These are phyloP conservation scores for Neopestalotiopsis sp. DNA, from an alignment of 2,329 filamentous ascomycete species.

Conservation along the genomic window DNA sequence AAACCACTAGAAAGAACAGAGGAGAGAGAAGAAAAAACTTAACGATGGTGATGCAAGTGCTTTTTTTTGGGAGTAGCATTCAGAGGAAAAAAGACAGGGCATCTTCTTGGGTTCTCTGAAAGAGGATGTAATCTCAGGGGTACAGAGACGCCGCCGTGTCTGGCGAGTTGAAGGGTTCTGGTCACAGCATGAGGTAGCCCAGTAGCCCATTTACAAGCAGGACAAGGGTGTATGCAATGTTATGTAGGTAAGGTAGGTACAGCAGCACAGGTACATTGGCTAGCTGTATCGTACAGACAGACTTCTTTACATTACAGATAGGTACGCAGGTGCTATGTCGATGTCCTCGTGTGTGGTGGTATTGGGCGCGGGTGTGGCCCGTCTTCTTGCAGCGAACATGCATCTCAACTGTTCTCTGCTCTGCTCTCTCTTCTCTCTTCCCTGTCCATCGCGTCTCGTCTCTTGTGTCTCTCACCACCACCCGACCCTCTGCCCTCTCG, in stretches of 20 bases:
- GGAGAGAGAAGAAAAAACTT: neutral
- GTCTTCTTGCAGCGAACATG: neutral
- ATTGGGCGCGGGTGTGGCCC: neutral
- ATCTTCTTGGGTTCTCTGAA: neutral
- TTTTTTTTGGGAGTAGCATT: neutral
- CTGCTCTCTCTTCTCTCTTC: neutral
- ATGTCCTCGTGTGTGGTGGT: neutral
- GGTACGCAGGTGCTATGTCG: too few relatives aligned
- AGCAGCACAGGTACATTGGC: neutral
- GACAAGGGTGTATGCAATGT: neutral
- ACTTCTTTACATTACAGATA: neutral
- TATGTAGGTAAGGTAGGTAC: neutral
- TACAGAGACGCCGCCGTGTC: constrained; percentile 9
- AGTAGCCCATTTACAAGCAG: neutral
- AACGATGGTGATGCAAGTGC: neutral
- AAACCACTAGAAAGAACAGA: constrained; percentile 10
- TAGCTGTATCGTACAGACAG: neutral
- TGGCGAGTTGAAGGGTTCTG: neutral
- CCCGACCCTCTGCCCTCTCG: neutral
- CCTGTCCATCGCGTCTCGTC: neutral
- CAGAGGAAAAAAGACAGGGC: neutral
- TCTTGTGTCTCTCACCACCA: neutral
- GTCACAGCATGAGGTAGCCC: constrained; percentile 10
- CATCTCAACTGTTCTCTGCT: neutral
- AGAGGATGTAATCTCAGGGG: constrained; percentile 18